Evolutionary conservation across 2,329 filamentous ascomycete species (phyloP), one percentile per base, ranked within the genome.

Genomic region (Fusarium nelsonii): DNA sequence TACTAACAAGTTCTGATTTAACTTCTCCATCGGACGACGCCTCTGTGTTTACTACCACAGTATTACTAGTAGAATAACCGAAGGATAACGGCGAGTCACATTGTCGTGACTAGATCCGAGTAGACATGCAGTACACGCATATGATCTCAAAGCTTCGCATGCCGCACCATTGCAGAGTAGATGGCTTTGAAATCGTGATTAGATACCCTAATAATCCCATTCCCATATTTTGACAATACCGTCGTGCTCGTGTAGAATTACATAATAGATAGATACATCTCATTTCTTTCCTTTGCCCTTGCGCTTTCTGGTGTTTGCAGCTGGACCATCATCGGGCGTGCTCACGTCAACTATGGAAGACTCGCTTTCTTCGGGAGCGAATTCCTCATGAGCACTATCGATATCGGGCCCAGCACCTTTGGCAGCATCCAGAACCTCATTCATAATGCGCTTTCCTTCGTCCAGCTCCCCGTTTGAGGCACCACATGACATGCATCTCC

Each of bases 401-500:
- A 45, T 52, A 18, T 65, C 67, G 6, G 51, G 62, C 6, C 43
- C 65, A n/a, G 52, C 63, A 18, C 69, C 65, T 34, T 67, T 69
- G 8, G 65, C 65, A 26, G 76, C 72, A 26, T 67, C 77, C 3
- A 88, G 77, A 1, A 93, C 87, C 74, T 91, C 88, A 43, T 87
- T 87, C 48, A 95, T 84, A 52, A 95, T 90, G 75, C 90, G 88
- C 70, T 88, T 88, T 10, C 89, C 88, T 77, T 95, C 92, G 65
- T 91, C 92, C 73, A 93, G 88, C 74, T 92, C 88, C 0, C 95
- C 95, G 77, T 99, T 99, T 81, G 87, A 86, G 3, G 88, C 84
- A 11, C 91, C 90, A 75, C 96, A 99, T n/a, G 88, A 88, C 77
- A 92, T 91, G 79, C 96, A 99, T 63, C 90, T 89, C 96, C 96